Base-by-base conservation (phyloP, 495 filamentous ascomycete species). In the Neurospora sp. region DNA sequence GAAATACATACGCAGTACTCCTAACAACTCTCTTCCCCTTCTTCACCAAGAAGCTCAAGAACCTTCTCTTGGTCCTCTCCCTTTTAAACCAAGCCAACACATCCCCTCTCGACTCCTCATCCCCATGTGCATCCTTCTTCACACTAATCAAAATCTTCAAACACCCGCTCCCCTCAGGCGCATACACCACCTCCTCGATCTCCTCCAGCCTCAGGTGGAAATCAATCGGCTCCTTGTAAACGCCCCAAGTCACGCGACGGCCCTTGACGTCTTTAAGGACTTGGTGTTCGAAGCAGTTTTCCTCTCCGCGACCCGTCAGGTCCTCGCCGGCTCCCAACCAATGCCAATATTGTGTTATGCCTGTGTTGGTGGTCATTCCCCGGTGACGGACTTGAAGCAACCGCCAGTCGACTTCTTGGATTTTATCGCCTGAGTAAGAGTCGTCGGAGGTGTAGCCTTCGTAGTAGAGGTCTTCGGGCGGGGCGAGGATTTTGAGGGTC, bases 341-440 rank as follows among this genome's bases (percentile, higher is more conserved):
- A 71, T 84, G 84, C 84, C 84, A 85, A 78, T 86, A 86, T 74
- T 86, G 85, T n/a, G 83, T 86, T 16, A 85, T 80, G 4, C 78
- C 39, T 3, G 76, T 69, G 73, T 81, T 82, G 38, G 79, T 85
- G 4, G 83, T 80, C 27, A 82, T 72, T 12, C 70, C 70, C 40
- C 72, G 74, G 40, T 81, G 82, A 79, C 84, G 84, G 74, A 86
- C 81, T 72, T 86, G 84, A n/a, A 82, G 76, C 9, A 86, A 71
- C 20, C 83, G 81, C 79, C 82, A 86, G 80, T 86, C 85, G 9
- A 79, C 76, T 16, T 78, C 70, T 72, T 79, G 80, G 38, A 86
- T 80, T 44, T 73, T 71, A 35, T 83, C 83, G 9, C 72, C 73
- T 12, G 77, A 80, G 75, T 80, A 82, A 16, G 83, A 83, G 74